Evolutionary conservation across 2,329 filamentous ascomycete genomes (phyloP).

Genomic region (Dactylellina drechsleri): DNA sequence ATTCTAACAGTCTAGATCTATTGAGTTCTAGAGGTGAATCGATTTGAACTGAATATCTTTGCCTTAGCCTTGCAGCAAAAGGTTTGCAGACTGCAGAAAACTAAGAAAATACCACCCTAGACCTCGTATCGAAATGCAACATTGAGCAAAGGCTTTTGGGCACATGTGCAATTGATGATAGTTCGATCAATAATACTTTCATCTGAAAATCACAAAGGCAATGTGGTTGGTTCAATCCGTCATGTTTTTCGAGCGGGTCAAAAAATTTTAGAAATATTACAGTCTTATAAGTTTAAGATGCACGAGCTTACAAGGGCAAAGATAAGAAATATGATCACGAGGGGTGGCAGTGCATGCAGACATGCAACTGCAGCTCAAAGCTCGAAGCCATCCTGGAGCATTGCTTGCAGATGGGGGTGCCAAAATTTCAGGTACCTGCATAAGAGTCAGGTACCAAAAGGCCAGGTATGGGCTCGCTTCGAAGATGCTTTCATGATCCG

Average conservation of each 20-base stretch:
- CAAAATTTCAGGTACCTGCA: slow-evolving; percentile 35
- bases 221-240: too few relatives aligned
- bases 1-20: neutral
- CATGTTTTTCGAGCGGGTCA: neutral
- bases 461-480: slow-evolving; percentile 4
- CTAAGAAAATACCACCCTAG: neutral
- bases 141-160: neutral
- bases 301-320: slow-evolving; percentile 10
- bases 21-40: too few relatives aligned
- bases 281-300: slow-evolving; percentile 21
- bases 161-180: neutral
- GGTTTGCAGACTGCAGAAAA: neutral
- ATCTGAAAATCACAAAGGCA: neutral
- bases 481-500: neutral
- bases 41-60: neutral
- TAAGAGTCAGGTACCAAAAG: slow-evolving; percentile 26
- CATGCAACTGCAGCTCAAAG: slow-evolving; percentile 11
- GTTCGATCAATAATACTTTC: neutral
- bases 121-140: slow-evolving; percentile 19
- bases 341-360: slow-evolving; percentile 6
- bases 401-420: slow-evolving; percentile 15
- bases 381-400: slow-evolving; percentile 5
- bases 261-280: neutral
- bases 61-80: slow-evolving; percentile 1
- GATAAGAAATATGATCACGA: slow-evolving; percentile 43